phyloP scores from a whole-genome alignment of 352 stramenopile species.

The Globisporangium ultimum region DNA sequence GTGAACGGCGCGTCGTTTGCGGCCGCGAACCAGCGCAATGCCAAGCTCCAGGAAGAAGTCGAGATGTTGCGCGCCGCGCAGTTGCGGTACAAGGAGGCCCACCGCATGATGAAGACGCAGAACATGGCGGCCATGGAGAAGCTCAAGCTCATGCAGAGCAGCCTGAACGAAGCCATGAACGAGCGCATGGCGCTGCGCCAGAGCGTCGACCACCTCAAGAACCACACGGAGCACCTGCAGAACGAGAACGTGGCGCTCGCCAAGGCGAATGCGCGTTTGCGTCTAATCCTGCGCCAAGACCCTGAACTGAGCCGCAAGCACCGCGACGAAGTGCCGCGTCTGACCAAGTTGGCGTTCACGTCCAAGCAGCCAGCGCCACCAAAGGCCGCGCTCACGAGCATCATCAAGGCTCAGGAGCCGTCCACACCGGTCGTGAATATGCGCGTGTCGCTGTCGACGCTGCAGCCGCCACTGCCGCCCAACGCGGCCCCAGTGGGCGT shows the following conservation, averaged over 20 bases:
- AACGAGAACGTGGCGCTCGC: conserved; percentile 82
- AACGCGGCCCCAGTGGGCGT: conserved; percentile 7
- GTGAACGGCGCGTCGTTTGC: conserved; percentile 86
- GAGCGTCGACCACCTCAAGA: conserved; percentile 65
- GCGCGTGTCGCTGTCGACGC: conserved; percentile 48
- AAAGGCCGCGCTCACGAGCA: conserved; percentile 36
- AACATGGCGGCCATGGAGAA: conserved; percentile 81
- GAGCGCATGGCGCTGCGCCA: conserved; percentile 73
- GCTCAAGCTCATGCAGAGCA: conserved; percentile 73
- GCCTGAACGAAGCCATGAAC: conserved; percentile 63
- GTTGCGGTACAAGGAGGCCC: conserved; percentile 75
- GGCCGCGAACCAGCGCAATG: conserved; percentile 78
- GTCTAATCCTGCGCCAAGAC: conserved; percentile 81
- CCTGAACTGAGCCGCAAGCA: conserved; percentile 81
- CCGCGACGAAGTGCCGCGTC: conserved; percentile 76
- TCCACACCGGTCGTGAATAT: conserved; percentile 34
- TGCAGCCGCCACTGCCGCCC: conserved; percentile 38
- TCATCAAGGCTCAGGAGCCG: conserved; percentile 36
- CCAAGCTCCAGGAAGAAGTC: conserved; percentile 80
- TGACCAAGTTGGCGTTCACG: conserved; percentile 77
- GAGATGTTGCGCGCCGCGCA: conserved; percentile 13
- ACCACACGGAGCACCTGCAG: conserved; percentile 77
- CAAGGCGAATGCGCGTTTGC: conserved; percentile 80
- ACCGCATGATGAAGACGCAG: conserved; percentile 80
- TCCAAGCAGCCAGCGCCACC: conserved; percentile 58